Evolutionary conservation across 495 filamentous ascomycete species (phyloP).

Genomic region (Hyaloscypha finlandica): DNA sequence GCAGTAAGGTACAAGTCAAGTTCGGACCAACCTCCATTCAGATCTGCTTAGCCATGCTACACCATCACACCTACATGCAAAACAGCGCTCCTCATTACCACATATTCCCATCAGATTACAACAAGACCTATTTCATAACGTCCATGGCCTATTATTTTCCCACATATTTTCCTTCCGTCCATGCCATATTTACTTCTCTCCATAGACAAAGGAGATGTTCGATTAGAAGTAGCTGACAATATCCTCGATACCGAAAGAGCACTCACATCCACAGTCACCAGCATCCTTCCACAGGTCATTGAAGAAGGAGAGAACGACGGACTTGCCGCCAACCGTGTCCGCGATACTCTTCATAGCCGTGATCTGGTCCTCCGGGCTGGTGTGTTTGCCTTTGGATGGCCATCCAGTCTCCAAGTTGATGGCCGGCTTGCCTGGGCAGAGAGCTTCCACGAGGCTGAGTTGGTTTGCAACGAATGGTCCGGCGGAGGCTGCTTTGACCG

Average conservation of each 20-base stretch:
- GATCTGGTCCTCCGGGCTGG: conserved; percentile 66
- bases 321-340: conserved; percentile 51
- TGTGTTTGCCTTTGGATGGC: conserved; percentile 69
- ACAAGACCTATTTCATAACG: conserved; percentile 21
- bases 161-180: neutral
- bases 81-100: conserved; percentile 15
- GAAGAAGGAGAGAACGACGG: conserved; percentile 77
- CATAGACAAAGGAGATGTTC: conserved; percentile 5
- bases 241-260: conserved; percentile 60
- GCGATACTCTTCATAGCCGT: conserved; percentile 69
- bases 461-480: conserved; percentile 72
- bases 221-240: conserved; percentile 55
- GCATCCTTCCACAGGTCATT: conserved; percentile 82
- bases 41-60: neutral
- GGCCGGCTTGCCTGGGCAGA: conserved; percentile 66
- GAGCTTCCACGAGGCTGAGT: conserved; percentile 61
- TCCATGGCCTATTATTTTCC: conserved; percentile 13
- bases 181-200: conserved; percentile 3
- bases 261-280: conserved; percentile 74
- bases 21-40: conserved; percentile 1
- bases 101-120: neutral
- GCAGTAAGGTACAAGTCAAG: conserved; percentile 21
- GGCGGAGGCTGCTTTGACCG: conserved; percentile 59
- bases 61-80: neutral
- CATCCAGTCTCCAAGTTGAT: conserved; percentile 91